Conservation (phyloP, 176 grass and related monocot genomes). For the Oryza longistaminata region DNA sequence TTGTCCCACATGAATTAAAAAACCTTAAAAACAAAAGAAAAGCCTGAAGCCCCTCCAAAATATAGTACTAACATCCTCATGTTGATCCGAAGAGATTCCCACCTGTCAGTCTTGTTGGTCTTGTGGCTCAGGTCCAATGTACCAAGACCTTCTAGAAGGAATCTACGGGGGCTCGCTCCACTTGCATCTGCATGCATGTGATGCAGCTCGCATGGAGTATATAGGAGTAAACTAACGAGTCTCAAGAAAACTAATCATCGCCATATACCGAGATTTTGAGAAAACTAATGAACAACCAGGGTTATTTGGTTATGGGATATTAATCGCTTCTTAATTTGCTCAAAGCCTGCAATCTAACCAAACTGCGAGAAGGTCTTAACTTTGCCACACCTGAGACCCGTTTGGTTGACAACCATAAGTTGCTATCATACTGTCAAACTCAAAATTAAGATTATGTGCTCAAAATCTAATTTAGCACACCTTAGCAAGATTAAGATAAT, state of each 20-base stretch:
- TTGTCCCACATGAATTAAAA: not conserved
- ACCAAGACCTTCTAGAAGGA: slow-evolving; percentile 13
- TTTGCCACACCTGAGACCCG: too few relatives aligned
- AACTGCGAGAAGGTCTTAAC: too few relatives aligned
- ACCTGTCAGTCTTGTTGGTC: not conserved
- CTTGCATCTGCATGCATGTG: slow-evolving; percentile 29
- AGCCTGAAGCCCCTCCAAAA: not conserved
- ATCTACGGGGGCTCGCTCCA: not conserved
- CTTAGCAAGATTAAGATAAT: too few relatives aligned
- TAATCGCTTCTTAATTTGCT: too few relatives aligned
- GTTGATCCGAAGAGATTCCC: slow-evolving; percentile 9
- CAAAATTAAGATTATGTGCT: too few relatives aligned
- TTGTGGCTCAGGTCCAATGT: not conserved
- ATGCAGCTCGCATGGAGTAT: not conserved
- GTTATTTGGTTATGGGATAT: too few relatives aligned
- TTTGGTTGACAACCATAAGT: too few relatives aligned
- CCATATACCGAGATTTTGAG: not conserved
- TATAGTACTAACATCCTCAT: not conserved
- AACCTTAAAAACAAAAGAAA: not conserved
- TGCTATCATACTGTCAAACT: too few relatives aligned
- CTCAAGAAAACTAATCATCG: not conserved
- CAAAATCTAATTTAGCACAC: too few relatives aligned
- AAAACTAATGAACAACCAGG: too few relatives aligned
- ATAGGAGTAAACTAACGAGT: not conserved
- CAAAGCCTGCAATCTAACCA: too few relatives aligned